Evolutionary conservation across 805 yeast species (phyloP).

Genomic region (Yarrowia sp.): DNA sequence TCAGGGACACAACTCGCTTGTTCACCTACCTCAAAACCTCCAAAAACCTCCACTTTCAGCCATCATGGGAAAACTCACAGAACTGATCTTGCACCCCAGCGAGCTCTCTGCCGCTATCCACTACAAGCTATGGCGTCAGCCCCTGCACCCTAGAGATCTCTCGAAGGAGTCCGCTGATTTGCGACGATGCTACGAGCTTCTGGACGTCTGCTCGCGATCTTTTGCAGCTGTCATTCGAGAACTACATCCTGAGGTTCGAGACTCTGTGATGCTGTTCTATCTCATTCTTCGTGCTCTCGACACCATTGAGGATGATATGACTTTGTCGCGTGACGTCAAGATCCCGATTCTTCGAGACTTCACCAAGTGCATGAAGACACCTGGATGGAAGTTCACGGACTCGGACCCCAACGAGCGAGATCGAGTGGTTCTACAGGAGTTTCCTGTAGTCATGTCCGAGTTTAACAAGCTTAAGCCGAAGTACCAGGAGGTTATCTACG

Average conservation of each 20-base stretch:
- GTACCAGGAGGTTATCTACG: slow-evolving; percentile 74
- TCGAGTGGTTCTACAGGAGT: slow-evolving; percentile 74
- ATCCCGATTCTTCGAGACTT: slow-evolving; percentile 70
- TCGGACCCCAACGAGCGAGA: slow-evolving; percentile 73
- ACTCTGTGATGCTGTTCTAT: slow-evolving; percentile 76
- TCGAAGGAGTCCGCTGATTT: slow-evolving; percentile 39
- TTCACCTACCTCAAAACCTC: not conserved
- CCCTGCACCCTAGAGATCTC: slow-evolving; percentile 49
- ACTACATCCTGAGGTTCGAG: slow-evolving; percentile 82
- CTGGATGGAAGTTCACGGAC: slow-evolving; percentile 80
- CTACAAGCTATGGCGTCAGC: slow-evolving; percentile 52
- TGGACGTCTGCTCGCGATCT: slow-evolving; percentile 75
- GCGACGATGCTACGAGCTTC: slow-evolving; percentile 62
- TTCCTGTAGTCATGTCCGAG: slow-evolving; percentile 64
- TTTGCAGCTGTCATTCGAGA: slow-evolving; percentile 93
- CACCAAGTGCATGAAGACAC: slow-evolving; percentile 55
- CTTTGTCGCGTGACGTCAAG: slow-evolving; percentile 66
- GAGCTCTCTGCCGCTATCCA: slow-evolving; percentile 70
- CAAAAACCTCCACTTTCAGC: not conserved
- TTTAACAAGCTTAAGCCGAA: slow-evolving; percentile 68
- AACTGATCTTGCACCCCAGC: slow-evolving; percentile 63
- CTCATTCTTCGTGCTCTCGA: slow-evolving; percentile 85
- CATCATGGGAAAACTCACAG: slow-evolving; percentile 57
- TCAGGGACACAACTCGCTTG: not conserved
- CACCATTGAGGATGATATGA: slow-evolving; percentile 95